phyloP scores from a whole-genome alignment of 805 yeast genomes.

The Starmerella vitae region DNA sequence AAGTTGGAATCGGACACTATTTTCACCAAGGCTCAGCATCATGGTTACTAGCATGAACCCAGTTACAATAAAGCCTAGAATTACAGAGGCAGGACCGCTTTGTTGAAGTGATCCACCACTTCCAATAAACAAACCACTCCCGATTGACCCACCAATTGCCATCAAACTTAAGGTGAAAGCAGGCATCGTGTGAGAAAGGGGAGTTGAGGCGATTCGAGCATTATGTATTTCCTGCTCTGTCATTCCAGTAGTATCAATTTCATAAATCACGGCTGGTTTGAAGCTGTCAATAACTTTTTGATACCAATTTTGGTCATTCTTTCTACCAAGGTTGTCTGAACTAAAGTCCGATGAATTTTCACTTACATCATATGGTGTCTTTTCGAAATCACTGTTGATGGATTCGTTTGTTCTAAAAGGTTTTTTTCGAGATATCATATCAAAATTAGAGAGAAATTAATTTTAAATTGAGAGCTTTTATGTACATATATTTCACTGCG shows the following conservation, averaged over 20 bases:
- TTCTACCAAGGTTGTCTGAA: no score
- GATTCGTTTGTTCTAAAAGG: no score
- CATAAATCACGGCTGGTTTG: slow-evolving; percentile 15
- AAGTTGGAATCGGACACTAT: slow-evolving; percentile 50
- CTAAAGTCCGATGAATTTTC: no score
- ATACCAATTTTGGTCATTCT: no score
- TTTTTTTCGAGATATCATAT: no score
- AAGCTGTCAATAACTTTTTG: slow-evolving; percentile 14
- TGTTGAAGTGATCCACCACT: slow-evolving; percentile 34
- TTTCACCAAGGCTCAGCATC: slow-evolving; percentile 50
- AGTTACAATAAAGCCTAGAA: slow-evolving; percentile 36
- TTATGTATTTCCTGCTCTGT: slow-evolving; percentile 16
- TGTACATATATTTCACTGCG: no score
- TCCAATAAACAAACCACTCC: slow-evolving; percentile 49
- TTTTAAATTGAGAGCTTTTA: no score
- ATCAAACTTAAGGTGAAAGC: slow-evolving; percentile 35
- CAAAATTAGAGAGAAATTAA: no score
- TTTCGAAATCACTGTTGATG: no score
- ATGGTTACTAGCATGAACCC: slow-evolving; percentile 48
- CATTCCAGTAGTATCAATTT: slow-evolving; percentile 20
- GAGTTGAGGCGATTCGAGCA: slow-evolving; percentile 14
- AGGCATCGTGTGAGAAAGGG: slow-evolving; percentile 26
- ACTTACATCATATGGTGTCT: no score
- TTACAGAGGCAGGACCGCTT: slow-evolving; percentile 40
- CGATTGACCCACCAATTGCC: slow-evolving; percentile 70